Evolutionary conservation across 371 early-diverging fungal genomes (phyloP), one percentile per base, ranked within the genome.

Genomic region (Actinomortierella ambigua): DNA sequence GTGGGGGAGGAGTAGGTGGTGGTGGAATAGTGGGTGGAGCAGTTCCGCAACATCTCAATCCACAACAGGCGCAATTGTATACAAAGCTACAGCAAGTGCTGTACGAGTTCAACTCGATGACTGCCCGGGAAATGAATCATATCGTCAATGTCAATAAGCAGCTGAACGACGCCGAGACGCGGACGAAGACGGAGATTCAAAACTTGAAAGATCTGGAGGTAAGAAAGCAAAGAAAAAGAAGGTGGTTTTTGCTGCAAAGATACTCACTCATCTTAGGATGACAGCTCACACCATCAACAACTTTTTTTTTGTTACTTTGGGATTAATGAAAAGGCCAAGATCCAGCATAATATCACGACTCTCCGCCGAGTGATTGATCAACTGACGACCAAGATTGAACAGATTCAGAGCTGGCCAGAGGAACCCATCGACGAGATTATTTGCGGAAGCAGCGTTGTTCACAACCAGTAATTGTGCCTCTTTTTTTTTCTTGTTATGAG

Each of bases 371-470:
- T 57, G 14, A 65, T 57, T 52, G 70, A 69, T 34, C 70, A 69
- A 39, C 43, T 69, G 55, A 53, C 55, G 15, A 23, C 58, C 65
- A 69, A 65, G 40, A 81, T 84, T n/a, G 78, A 77, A 6, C 68
- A 80, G 40, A 78, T 88, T 15, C 79, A 77, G 63, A 51, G 63
- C 8, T 81, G 82, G 82, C 88, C 89, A 13, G 90, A 89, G 60
- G 84, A 87, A 8, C 69, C 81, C 15, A 82, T 88, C 23, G 92
- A 92, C 56, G 88, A 86, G 59, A 81, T 89, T 34, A 73, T 90
- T 28, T 85, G 84, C 22, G 89, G 86, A 2, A 85, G 87, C 18
- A 85, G 85, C 3, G 86, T 88, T 3, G 89, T 91, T 3, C 84
- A 89, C 51, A 92, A 93, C 59, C 95, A 95, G 93, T 89, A 81